A percentile compares a stretch with the other conserved stretches of the same genome.
These are phyloP conservation scores for Podila horticola DNA, from an alignment of 192 early-diverging fungal species.

Conservation along the genomic window DNA sequence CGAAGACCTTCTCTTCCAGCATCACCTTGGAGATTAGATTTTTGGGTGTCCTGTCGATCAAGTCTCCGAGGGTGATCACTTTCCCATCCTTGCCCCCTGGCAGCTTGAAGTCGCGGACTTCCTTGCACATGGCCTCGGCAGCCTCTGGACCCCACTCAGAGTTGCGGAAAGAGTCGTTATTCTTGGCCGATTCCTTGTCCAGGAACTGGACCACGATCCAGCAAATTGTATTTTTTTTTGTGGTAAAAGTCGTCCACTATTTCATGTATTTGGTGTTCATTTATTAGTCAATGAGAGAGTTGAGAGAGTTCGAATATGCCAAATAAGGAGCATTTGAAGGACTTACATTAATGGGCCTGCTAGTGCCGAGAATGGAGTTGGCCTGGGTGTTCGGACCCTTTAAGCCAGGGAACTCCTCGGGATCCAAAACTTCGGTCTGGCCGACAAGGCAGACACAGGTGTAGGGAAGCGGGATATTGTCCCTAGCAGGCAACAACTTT, in stretches of 20 bases:
- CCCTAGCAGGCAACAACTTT: not conserved
- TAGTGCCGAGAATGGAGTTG: no score
- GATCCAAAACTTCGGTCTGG: not conserved
- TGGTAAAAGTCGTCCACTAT: not conserved
- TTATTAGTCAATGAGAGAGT: no score
- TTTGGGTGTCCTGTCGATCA: no score
- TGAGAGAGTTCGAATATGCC: no score
- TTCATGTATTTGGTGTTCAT: no score
- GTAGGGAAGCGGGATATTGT: not conserved
- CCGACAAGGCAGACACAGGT: not conserved
- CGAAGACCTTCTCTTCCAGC: no score
- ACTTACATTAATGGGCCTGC: no score
- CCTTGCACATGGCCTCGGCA: constrained; percentile 3
- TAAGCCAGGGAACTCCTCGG: no score
- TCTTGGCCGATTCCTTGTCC: not conserved
- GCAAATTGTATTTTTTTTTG: not conserved
- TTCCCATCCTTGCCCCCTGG: not conserved
- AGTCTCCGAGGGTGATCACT: not conserved
- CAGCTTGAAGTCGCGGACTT: not conserved
- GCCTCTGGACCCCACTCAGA: constrained; percentile 14
- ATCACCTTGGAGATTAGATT: no score
- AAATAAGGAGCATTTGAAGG: no score
- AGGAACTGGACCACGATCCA: not conserved
- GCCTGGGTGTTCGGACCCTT: no score
- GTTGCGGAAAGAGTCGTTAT: not conserved